phyloP scores from a whole-genome alignment of 1,284 basidiomycete species.

The Rhodotorula sp. region DNA sequence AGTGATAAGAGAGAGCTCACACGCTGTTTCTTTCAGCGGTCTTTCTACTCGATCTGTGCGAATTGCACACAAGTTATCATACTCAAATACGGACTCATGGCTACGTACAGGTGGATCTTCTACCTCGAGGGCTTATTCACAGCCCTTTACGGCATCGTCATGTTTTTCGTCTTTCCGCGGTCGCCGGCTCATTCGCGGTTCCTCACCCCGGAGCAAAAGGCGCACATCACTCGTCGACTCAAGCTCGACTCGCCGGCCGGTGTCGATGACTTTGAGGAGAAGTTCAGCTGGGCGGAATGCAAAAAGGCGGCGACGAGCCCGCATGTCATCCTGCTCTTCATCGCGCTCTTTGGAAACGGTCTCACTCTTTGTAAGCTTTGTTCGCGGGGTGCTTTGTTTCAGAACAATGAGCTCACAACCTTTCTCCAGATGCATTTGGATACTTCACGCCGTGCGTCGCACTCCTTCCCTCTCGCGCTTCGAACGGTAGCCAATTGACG shows the following conservation, averaged over 20 bases:
- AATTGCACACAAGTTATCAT: too few species aligned
- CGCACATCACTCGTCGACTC: constrained; percentile 27
- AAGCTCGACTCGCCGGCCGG: constrained; percentile 29
- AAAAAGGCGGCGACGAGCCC: constrained; percentile 24
- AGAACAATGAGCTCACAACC: background rate
- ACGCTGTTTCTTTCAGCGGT: background rate
- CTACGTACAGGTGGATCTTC: constrained; percentile 28
- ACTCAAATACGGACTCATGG: too few species aligned
- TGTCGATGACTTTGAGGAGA: constrained; percentile 8
- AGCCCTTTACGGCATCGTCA: constrained; percentile 30
- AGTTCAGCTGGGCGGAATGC: constrained; percentile 34
- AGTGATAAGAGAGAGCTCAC: background rate
- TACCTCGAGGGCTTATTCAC: constrained; percentile 39
- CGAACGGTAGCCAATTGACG: background rate
- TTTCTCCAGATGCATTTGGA: constrained; percentile 7
- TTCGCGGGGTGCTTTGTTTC: background rate
- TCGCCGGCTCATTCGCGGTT: constrained; percentile 20
- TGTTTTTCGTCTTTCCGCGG: constrained; percentile 20
- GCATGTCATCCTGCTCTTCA: constrained; percentile 35
- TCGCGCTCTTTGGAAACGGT: constrained; percentile 31
- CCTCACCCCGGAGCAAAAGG: constrained; percentile 33
- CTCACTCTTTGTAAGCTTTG: background rate
- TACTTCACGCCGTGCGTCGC: constrained; percentile 32
- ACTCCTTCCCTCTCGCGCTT: background rate
- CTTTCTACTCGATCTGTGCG: background rate